phyloP scores from a whole-genome alignment of 2,329 filamentous ascomycete species.

The Didymella segeticola region DNA sequence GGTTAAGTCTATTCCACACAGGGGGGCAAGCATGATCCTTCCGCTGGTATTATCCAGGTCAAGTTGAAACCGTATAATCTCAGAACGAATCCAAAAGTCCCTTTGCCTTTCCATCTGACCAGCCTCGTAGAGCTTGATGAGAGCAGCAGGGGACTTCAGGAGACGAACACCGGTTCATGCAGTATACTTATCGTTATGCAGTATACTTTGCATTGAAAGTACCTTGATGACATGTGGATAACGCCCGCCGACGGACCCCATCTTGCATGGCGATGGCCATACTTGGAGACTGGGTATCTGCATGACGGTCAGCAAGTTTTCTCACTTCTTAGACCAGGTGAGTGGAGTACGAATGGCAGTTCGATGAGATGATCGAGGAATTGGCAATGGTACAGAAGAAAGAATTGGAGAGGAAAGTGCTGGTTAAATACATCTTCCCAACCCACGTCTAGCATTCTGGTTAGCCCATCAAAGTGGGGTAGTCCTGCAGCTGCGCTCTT shows the following conservation, averaged over 20 bases:
- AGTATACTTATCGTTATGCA: conserved; percentile 46
- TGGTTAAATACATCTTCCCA: conserved; percentile 30
- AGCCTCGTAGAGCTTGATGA: background rate
- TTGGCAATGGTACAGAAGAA: background rate
- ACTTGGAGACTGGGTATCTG: conserved; percentile 35
- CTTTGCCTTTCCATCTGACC: conserved; percentile 4
- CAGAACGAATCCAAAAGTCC: conserved; percentile 60
- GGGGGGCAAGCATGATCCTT: conserved; percentile 90
- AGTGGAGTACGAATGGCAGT: conserved; percentile 29
- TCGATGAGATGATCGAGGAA: background rate
- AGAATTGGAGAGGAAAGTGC: background rate
- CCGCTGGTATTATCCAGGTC: conserved; percentile 99
- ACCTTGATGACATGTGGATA: conserved; percentile 48
- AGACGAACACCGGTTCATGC: conserved; percentile 53
- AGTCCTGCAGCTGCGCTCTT: conserved; percentile 21
- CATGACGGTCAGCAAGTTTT: conserved; percentile 27
- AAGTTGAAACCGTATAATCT: conserved; percentile 96
- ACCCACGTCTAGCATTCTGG: conserved; percentile 6
- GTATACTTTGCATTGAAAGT: conserved; percentile 48
- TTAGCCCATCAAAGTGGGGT: conserved; percentile 40
- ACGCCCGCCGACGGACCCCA: conserved; percentile 42
- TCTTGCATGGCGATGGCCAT: conserved; percentile 41
- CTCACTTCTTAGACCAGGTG: background rate
- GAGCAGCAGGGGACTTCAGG: conserved; percentile 16
- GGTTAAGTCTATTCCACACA: conserved; percentile 38